Evolutionary conservation across 257 asterid species (phyloP).

Genomic region (Striga asiatica): DNA sequence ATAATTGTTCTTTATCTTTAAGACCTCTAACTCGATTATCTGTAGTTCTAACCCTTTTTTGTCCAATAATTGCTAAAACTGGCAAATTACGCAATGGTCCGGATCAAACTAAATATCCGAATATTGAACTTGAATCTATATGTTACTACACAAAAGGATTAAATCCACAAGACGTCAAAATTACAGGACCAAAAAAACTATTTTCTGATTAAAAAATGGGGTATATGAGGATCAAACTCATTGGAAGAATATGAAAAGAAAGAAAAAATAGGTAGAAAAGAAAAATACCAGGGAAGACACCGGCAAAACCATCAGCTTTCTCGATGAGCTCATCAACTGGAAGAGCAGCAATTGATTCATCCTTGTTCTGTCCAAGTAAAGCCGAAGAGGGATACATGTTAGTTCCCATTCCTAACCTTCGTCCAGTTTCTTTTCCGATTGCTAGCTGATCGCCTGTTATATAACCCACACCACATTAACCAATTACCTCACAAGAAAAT

Average conservation of each 20-base stretch:
- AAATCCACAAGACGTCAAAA: not conserved
- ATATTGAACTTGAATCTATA: not conserved
- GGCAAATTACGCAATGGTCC: too few species aligned
- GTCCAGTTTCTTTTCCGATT: slow-evolving; percentile 50
- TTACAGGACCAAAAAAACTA: not conserved
- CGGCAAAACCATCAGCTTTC: slow-evolving; percentile 96
- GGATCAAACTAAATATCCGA: too few species aligned
- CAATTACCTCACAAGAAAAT: not conserved
- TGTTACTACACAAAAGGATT: too few species aligned
- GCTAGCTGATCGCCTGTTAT: slow-evolving; percentile 63
- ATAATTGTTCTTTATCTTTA: too few species aligned
- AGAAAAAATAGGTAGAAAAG: too few species aligned
- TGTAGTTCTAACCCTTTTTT: too few species aligned
- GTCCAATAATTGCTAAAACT: not conserved
- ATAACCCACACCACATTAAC: not conserved
- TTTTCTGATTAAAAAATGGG: not conserved
- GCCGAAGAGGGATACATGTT: slow-evolving; percentile 50
- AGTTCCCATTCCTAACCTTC: slow-evolving; percentile 59
- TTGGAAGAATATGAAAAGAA: too few species aligned
- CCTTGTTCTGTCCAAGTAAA: slow-evolving; percentile 50
- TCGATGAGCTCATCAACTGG: slow-evolving; percentile 90
- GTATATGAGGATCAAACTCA: not conserved
- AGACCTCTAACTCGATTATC: too few species aligned
- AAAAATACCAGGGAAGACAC: slow-evolving; percentile 77
- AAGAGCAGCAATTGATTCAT: slow-evolving; percentile 67